Evolutionary conservation across 768 basidiomycete genomes (phyloP).

Genomic region (Russula emetica): DNA sequence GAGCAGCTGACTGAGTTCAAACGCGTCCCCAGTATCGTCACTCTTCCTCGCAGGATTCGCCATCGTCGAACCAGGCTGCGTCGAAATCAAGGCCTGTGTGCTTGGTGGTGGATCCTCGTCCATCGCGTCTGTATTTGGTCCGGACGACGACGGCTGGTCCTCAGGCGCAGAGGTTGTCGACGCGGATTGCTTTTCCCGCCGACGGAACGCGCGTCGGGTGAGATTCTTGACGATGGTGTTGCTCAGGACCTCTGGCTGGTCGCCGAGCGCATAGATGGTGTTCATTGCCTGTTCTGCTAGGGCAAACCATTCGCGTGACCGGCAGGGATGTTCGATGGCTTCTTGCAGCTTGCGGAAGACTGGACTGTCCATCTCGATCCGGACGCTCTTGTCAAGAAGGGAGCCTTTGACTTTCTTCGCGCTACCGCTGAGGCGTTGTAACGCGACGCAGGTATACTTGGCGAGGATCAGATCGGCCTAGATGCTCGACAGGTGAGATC

Average conservation of each 20-base stretch:
- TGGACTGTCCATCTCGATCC: conserved; percentile 80
- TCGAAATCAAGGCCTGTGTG: conserved; percentile 18
- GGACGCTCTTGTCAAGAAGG: conserved; percentile 76
- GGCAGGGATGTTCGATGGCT: conserved; percentile 73
- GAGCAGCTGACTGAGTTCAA: conserved; percentile 87
- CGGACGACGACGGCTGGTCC: conserved; percentile 25
- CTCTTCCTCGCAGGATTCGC: conserved; percentile 12
- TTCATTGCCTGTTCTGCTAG: conserved; percentile 97
- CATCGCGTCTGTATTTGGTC: conserved; percentile 48
- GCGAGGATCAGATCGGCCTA: conserved; percentile 88
- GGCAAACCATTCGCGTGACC: conserved; percentile 92
- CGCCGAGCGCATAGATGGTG: conserved; percentile 89
- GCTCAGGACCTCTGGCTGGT: conserved; percentile 86
- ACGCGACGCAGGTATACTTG: conserved; percentile 87
- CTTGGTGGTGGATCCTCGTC: conserved; percentile 50
- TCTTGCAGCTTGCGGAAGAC: conserved; percentile 83
- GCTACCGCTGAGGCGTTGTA: conserved; percentile 89
- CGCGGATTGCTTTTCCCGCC: conserved; percentile 2
- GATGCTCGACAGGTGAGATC: background rate
- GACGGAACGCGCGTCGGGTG: conserved; percentile 62
- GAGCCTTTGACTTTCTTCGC: conserved; percentile 98
- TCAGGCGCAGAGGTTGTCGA: conserved; percentile 32
- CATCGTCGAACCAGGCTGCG: conserved; percentile 22
- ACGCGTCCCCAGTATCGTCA: conserved; percentile 72
- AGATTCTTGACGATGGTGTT: conserved; percentile 76